Base-by-base conservation (phyloP, 1,284 basidiomycete genomes). In the Ustilago tritici region DNA sequence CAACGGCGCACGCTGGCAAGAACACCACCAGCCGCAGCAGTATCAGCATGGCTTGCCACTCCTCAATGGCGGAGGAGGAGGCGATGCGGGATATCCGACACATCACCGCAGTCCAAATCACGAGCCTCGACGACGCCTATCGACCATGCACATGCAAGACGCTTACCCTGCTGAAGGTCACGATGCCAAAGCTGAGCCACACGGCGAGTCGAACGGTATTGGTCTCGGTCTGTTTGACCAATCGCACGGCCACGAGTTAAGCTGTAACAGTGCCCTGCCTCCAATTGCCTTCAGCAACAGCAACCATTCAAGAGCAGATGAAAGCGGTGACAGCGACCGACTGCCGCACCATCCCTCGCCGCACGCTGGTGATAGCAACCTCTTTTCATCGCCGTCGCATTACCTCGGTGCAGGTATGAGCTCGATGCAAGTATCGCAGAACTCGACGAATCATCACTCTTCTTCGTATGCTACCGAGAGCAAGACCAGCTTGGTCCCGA, bases 391-490 rank as follows among this genome's bases (percentile, higher is more conserved):
- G 15, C 52, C 61, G 1, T 61, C 61, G 8, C 52, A 70, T 49
- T 50, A 50, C 41, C 34, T 58, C 1, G 65, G 49, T 12, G 40
- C 41, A 5, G 65, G 60, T 0, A 68, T 62, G 55, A 58, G n/a
- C 34, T 62, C 65, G 47, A 68, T 62, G 65, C 50, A 57, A 9
- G 65, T 68, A 3, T 62, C 59, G 14, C 54, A 61, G 31, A 35
- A 4, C 1, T n/a, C 56, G 11, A 31, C 6, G 15, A 11, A 9
- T 35, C 56, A 52, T 8, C 41, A 35, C 2, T 35, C 38, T 17
- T 52, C 40, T 2, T 47, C 46, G n/a, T 50, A 65, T 12, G 19
- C 61, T 5, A 14, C 46, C 3, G 41, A 50, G 38, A n/a, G 52
- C 38, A 60, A 64, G 53, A 53, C 36, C 2, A 53, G 53, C 1